Base-by-base conservation (phyloP, 495 filamentous ascomycete species). In the Penicillium diatomitis region DNA sequence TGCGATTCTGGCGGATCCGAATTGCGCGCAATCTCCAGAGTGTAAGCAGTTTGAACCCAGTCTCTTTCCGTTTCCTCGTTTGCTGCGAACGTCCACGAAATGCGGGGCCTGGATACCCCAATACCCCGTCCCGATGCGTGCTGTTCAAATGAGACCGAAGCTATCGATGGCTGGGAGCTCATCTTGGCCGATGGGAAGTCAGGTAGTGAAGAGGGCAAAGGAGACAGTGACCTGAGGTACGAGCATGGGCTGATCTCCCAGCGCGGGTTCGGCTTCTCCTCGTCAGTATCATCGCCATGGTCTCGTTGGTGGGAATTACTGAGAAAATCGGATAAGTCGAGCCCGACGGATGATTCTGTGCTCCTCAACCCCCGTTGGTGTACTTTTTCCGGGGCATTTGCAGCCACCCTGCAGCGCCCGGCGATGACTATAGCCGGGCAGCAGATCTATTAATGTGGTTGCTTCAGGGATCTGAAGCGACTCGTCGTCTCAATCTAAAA, bases 21-120 rank as follows among this genome's bases (percentile, higher is more conserved):
- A 6, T 42, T 38, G 32, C 28, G 57, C 10, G 39, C 8, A 10
- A 72, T 56, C n/a, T 67, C 51, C 6, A 72, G 54, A 9, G 70
- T 63, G 35, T 70, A 72, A 33, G 64, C 58, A 2, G 47, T 54
- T 34, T 72, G 69, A 35, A 56, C 55, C 66, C 67, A 72, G 38
- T 66, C 54, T 4, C 33, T 35, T 31, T 41, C n/a, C 32, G 48
- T 58, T 11, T 48, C 43, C n/a, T 37, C 32, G 31, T 44, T 35
- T 20, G 45, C 37, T 4, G 52, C 40, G 41, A 67, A 66, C 6
- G 53, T 52, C 67, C 67, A 70, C 9, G 67, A 70, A 7, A 70
- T 43, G 20, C 67, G 65, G 37, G 67, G 67, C 4, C 39, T 49
- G 10, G 60, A 29, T 28, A 44, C 50, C 31, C 52, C 52, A 20